Evolutionary conservation across 2,329 filamentous ascomycete genomes (phyloP).

Genomic region (Alternaria angustiovoidea): DNA sequence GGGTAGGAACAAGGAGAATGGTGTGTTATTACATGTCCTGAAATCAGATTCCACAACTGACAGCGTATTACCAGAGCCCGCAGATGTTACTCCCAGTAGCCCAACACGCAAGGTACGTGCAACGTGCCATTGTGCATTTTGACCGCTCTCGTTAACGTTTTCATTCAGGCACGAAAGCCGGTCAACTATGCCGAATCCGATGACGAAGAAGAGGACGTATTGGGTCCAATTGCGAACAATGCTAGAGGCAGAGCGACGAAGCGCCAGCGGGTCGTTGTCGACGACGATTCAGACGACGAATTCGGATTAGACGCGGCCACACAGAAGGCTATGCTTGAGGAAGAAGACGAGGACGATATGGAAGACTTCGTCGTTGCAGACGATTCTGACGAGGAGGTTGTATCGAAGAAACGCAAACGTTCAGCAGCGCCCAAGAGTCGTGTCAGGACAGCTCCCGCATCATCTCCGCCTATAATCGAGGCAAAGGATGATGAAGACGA

Average conservation of each 20-base stretch:
- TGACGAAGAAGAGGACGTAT: constrained; percentile 71
- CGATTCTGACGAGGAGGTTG: constrained; percentile 75
- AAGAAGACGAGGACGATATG: constrained; percentile 78
- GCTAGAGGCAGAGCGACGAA: constrained; percentile 60
- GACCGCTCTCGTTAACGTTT: constrained; percentile 14
- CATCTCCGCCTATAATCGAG: constrained; percentile 51
- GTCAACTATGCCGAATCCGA: constrained; percentile 89
- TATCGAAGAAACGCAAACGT: constrained; percentile 75
- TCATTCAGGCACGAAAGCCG: constrained; percentile 64
- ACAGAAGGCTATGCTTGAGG: constrained; percentile 63
- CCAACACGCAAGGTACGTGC: constrained; percentile 77
- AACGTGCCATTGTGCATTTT: not conserved
- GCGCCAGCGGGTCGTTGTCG: constrained; percentile 68
- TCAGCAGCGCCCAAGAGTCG: constrained; percentile 69
- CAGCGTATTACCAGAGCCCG: constrained; percentile 51
- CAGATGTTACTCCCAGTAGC: constrained; percentile 66
- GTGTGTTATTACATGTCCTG: constrained; percentile 54
- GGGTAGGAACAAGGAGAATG: constrained; percentile 63
- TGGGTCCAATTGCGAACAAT: constrained; percentile 62
- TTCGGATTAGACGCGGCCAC: constrained; percentile 68
- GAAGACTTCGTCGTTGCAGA: constrained; percentile 89
- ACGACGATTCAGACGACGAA: constrained; percentile 71
- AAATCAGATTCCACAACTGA: constrained; percentile 57
- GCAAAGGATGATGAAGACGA: constrained; percentile 60
- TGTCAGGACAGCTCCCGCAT: constrained; percentile 58